Conservation (phyloP, 768 basidiomycete genomes). For the Naganishia vishniacii region DNA sequence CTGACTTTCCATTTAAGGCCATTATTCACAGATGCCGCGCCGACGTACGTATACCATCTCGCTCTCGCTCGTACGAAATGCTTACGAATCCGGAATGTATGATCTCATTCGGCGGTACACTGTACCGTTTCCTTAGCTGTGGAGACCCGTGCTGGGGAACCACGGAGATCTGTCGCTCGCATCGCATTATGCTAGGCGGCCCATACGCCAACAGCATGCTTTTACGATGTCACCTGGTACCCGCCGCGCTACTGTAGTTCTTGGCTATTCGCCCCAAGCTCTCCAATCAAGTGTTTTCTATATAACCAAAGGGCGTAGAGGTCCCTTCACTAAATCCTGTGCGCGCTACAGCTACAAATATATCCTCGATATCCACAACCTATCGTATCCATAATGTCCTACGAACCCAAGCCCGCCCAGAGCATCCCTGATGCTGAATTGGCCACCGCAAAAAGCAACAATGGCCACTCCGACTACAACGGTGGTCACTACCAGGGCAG, state of each 20-base stretch:
- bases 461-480: background rate
- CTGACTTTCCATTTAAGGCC: no score
- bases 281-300: slow-evolving; percentile 14
- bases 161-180: slow-evolving; percentile 3
- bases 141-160: background rate
- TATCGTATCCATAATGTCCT: background rate
- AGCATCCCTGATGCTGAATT: slow-evolving; percentile 7
- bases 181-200: no score
- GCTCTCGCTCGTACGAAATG: no score
- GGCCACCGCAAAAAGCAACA: background rate
- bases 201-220: no score
- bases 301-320: background rate
- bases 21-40: no score
- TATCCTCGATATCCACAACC: background rate
- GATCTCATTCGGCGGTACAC: no score
- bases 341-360: background rate
- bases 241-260: background rate
- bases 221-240: background rate
- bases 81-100: slow-evolving; percentile 1
- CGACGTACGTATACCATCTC: no score
- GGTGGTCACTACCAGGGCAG: slow-evolving; percentile 15
- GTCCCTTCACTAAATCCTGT: background rate
- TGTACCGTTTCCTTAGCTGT: no score
- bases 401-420: slow-evolving; percentile 15
- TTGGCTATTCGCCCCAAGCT: slow-evolving; percentile 11